Evolutionary conservation across 1,284 basidiomycete genomes (phyloP).

Genomic region (Malassezia caprae): DNA sequence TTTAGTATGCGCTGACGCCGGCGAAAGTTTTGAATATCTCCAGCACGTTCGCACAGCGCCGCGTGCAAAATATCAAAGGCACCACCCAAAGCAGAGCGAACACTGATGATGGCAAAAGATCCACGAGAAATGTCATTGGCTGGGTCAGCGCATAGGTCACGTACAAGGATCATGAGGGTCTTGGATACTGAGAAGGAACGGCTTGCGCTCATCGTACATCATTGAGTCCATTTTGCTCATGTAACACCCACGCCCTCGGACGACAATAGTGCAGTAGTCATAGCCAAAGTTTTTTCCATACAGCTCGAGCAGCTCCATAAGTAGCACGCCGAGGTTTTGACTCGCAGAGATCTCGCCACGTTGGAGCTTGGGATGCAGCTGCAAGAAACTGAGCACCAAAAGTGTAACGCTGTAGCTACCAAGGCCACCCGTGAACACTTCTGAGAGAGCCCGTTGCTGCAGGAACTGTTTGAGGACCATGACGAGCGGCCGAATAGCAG

Average conservation of each 20-base stretch:
- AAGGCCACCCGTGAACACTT: conserved; percentile 87
- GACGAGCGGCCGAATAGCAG: conserved; percentile 58
- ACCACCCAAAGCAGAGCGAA: conserved; percentile 71
- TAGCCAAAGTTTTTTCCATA: conserved; percentile 82
- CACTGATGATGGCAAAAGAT: conserved; percentile 71
- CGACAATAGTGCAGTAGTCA: conserved; percentile 61
- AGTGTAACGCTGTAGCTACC: conserved; percentile 92
- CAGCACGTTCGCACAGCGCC: conserved; percentile 47
- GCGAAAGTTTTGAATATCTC: conserved; percentile 18
- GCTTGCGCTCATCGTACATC: conserved; percentile 49
- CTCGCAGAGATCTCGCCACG: conserved; percentile 74
- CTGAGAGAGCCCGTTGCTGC: conserved; percentile 82
- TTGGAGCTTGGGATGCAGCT: conserved; percentile 91
- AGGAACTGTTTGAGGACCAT: conserved; percentile 83
- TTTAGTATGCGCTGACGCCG: conserved; percentile 14
- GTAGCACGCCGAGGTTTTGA: conserved; percentile 76
- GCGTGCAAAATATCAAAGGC: conserved; percentile 70
- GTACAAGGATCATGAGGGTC: conserved; percentile 82
- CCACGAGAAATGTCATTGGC: conserved; percentile 87
- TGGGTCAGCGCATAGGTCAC: conserved; percentile 51
- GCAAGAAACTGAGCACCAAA: conserved; percentile 81
- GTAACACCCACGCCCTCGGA: conserved; percentile 66
- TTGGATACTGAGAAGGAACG: conserved; percentile 70
- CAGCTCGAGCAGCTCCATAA: conserved; percentile 92
- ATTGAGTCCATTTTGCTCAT: conserved; percentile 51